phyloP scores from a whole-genome alignment of 495 filamentous ascomycete species.

The Neurospora hispaniola region DNA sequence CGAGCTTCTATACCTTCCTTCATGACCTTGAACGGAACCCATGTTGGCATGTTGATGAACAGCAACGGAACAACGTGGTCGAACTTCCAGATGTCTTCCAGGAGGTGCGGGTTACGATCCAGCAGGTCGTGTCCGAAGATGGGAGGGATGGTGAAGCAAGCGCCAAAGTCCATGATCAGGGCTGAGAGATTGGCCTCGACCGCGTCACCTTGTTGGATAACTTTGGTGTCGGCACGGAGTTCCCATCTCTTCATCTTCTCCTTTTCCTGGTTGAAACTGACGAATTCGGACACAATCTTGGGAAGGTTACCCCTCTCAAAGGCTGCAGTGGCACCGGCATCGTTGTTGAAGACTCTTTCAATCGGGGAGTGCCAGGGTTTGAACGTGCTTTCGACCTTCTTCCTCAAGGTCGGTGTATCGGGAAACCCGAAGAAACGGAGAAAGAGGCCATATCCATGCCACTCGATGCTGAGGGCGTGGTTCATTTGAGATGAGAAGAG shows the following conservation, averaged over 20 bases:
- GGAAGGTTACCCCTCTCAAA: neutral
- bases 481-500: neutral
- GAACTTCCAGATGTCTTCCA: constrained; percentile 10
- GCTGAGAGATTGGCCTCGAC: constrained; percentile 4
- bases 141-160: constrained; percentile 2
- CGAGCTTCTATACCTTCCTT: constrained; percentile 4
- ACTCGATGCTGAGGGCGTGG: neutral
- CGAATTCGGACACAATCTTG: neutral
- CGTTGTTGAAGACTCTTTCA: constrained; percentile 5
- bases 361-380: neutral
- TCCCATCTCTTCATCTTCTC: constrained; percentile 3
- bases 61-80: constrained; percentile 11
- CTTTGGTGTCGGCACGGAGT: neutral
- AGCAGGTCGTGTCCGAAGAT: constrained; percentile 7
- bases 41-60: constrained; percentile 10
- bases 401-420: neutral
- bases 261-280: neutral
- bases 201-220: neutral
- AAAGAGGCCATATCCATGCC: neutral
- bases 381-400: neutral
- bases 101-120: neutral
- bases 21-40: constrained; percentile 11
- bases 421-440: constrained; percentile 2
- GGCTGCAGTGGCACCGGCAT: neutral
- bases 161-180: constrained; percentile 3